Evolutionary conservation across 1,139 yeast genomes (phyloP).

Genomic region (Ogataea hybrid): DNA sequence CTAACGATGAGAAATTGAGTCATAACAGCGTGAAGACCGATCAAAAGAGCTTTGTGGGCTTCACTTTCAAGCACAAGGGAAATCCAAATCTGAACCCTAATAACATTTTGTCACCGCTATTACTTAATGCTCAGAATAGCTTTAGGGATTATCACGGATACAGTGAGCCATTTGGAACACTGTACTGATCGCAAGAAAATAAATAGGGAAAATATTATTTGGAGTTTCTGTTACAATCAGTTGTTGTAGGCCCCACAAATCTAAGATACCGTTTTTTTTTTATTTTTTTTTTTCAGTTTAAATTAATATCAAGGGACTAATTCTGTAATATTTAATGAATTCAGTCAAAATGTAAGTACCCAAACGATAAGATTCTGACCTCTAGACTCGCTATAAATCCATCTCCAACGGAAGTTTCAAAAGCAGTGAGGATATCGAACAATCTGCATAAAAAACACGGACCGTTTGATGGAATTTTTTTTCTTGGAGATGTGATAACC

Average conservation of each 20-base stretch:
- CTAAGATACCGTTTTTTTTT: too few relatives aligned
- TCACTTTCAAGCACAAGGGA: conserved; percentile 88
- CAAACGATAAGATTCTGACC: neutral
- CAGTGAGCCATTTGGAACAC: conserved; percentile 35
- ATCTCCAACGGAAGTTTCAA: conserved; percentile 37
- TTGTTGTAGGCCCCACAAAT: too few relatives aligned
- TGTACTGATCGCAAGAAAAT: conserved; percentile 23
- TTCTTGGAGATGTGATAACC: conserved; percentile 48
- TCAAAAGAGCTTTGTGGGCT: conserved; percentile 81
- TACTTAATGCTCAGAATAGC: conserved; percentile 20
- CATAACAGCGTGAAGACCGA: conserved; percentile 54
- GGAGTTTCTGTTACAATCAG: neutral
- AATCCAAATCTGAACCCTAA: conserved; percentile 52
- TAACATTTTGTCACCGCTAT: conserved; percentile 31
- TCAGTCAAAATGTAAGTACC: conserved; percentile 7
- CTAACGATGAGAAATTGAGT: conserved; percentile 65
- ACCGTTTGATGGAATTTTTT: conserved; percentile 56
- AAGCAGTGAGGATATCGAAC: conserved; percentile 48
- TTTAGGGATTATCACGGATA: conserved; percentile 24
- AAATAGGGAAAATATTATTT: neutral
- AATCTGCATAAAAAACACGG: conserved; percentile 55
- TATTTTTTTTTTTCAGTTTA: neutral
- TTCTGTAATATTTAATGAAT: conserved; percentile 1
- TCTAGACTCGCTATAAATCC: conserved; percentile 50
- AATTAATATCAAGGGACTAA: too few relatives aligned